Evolutionary conservation across 2,329 filamentous ascomycete genomes (phyloP).

Genomic region (Triangularia setosa): DNA sequence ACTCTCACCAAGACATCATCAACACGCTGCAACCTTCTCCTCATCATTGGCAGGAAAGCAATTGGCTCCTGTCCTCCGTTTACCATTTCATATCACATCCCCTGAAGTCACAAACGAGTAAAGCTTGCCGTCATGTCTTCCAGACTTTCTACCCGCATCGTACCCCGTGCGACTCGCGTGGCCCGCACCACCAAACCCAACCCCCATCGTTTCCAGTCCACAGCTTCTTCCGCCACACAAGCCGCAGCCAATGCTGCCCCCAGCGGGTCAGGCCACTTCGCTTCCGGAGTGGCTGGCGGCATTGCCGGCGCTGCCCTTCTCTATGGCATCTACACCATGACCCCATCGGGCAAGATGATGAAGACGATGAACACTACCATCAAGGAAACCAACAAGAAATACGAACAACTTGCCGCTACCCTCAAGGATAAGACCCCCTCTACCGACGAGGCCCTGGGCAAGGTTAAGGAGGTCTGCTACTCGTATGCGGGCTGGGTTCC

Average conservation of each 20-base stretch:
- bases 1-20: background rate
- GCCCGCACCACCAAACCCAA: slow-evolving; percentile 4
- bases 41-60: background rate
- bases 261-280: slow-evolving; percentile 34
- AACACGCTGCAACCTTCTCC: background rate
- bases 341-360: slow-evolving; percentile 40
- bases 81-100: background rate
- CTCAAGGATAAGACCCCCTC: slow-evolving; percentile 60
- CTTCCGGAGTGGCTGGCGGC: slow-evolving; percentile 42
- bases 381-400: slow-evolving; percentile 56
- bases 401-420: slow-evolving; percentile 56
- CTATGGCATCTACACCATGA: slow-evolving; percentile 42
- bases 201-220: slow-evolving; percentile 40
- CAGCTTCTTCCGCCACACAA: slow-evolving; percentile 24
- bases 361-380: slow-evolving; percentile 44
- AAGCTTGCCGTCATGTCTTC: slow-evolving; percentile 10
- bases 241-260: slow-evolving; percentile 12
- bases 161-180: slow-evolving; percentile 10
- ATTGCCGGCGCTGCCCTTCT: slow-evolving; percentile 40
- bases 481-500: slow-evolving; percentile 70
- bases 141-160: slow-evolving; percentile 8
- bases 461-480: slow-evolving; percentile 62
- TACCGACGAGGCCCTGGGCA: slow-evolving; percentile 62
- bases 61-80: background rate
- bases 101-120: background rate